Evolutionary conservation across 352 stramenopile species (phyloP), one percentile per base, ranked within the genome.

Genomic region (Blastocystis sp.): DNA sequence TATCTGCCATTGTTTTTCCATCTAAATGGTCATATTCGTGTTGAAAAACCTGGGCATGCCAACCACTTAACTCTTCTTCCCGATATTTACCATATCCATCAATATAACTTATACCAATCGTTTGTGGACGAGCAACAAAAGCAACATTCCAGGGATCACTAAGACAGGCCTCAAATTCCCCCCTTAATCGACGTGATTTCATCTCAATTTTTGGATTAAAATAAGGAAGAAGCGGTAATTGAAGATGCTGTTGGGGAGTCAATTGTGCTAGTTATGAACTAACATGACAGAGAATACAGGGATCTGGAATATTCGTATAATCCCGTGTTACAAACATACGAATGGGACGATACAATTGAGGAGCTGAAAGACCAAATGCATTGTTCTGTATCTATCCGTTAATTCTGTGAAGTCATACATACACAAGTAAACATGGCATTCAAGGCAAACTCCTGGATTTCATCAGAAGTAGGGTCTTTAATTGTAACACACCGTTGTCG

Each of bases 1-100:
- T 84, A 24, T 84, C 73, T 24, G 48, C 48, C 73, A 84, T 84
- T 35, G 73, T 84, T 24, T 84, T 84, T 5, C 78, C 78, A 27
- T 89, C 66, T 62, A 89, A 64, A 24, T 89, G 78, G 48, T 89
- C 78, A 40, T 77, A 89, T 40, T 89, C 78, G 30, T 89, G 78
- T 56, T 79, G 66, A 42, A 89, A 89, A 22, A 89, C 78, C 44
- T 79, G 78, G n/a, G 78, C 78, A 11, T 57, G 40, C 78, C 60
- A 79, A 7, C 78, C 78, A 37, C 44, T 78, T 15, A 79, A 33
- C 66, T 79, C 60, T 42, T 54, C 30, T 37, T 89, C 78, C 27
- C 76, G 19, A 33, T 89, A 89, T 24, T 89, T 79, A 2, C 78
- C 78, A 24, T 44, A 89, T 1, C 78, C 78, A 56, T 89, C 66